Evolutionary conservation across 805 yeast genomes (phyloP), one percentile per base, ranked within the genome.

Genomic region (Nakazawaea ambrosiae): DNA sequence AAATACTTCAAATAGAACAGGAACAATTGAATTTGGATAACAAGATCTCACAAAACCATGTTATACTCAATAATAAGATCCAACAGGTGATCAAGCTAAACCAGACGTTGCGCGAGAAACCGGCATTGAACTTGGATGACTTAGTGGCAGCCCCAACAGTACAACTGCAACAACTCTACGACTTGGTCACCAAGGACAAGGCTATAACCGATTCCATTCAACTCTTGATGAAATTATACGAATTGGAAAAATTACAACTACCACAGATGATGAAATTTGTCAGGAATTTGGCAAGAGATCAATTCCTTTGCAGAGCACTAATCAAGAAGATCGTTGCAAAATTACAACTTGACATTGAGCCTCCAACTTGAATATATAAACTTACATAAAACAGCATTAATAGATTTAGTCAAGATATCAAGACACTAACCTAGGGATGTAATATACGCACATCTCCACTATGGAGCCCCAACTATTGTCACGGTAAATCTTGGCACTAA

Each of bases 161-260:
- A 0, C 78, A 70, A 1, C 65, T 70, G 38, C 68, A 72, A 40
- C 95, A 85, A 53, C 53, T 81, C 11, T 80, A 82, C 50, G 71
- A 71, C 16, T 60, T 81, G 1, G 73, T 75, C 1, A 70, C 88
- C 15, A 79, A 75, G 27, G 84, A 82, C 36, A 67, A 70, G 42
- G 84, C 95, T 1, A 68, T 79, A n/a, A 71, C 72, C 22, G 96
- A 89, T 51, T 65, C 89, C 1, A 61, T 76, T 5, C 9, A 15
- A 5, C 11, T 12, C 30, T n/a, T 39, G 18, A 31, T 31, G 4
- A 26, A 26, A n/a, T 50, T 73, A 10, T 66, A 71, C 40, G 66
- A 76, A 9, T 61, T 88, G 8, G 71, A 74, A 4, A 73, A 77
- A 16, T 68, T 75, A 4, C 73, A 70, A 42, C 48, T 73, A 17